Conservation (phyloP, 2,329 filamentous ascomycete genomes). For the Aspergillus sp. region DNA sequence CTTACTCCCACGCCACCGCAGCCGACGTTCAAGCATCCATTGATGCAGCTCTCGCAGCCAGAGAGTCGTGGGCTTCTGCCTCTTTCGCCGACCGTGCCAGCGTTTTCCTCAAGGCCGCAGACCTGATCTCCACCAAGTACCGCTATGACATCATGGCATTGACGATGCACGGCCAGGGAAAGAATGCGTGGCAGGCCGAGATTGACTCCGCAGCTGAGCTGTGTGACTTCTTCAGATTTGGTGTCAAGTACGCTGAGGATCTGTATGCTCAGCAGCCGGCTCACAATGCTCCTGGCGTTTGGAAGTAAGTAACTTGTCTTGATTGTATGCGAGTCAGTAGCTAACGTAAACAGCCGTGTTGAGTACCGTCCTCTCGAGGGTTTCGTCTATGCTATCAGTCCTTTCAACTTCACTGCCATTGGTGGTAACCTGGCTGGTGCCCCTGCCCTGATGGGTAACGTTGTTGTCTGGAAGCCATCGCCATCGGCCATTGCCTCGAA, state of each 20-base stretch:
- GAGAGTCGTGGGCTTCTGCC: slow-evolving; percentile 76
- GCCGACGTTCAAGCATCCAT: slow-evolving; percentile 76
- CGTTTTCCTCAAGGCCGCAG: slow-evolving; percentile 92
- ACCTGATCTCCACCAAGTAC: slow-evolving; percentile 87
- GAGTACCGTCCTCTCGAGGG: slow-evolving; percentile 89
- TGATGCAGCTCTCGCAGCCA: slow-evolving; percentile 77
- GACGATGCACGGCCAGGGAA: slow-evolving; percentile 94
- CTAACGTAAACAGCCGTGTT: slow-evolving; percentile 46
- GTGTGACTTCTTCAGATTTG: slow-evolving; percentile 85
- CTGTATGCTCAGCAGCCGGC: slow-evolving; percentile 81
- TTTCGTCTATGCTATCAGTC: slow-evolving; percentile 89
- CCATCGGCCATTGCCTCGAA: slow-evolving; percentile 84
- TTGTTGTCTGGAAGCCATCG: slow-evolving; percentile 96
- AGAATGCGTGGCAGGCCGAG: slow-evolving; percentile 99
- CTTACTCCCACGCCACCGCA: slow-evolving; percentile 75
- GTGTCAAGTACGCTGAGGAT: slow-evolving; percentile 89
- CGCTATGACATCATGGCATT: slow-evolving; percentile 94
- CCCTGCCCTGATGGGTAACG: slow-evolving; percentile 86
- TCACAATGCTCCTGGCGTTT: slow-evolving; percentile 77
- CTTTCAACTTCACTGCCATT: slow-evolving; percentile 97
- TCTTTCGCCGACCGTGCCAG: slow-evolving; percentile 89
- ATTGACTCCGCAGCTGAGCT: slow-evolving; percentile 93
- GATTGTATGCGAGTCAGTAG: slow-evolving; percentile 19
- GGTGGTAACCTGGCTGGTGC: slow-evolving; percentile 79
- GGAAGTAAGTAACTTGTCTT: slow-evolving; percentile 59